Conservation (phyloP, 108 stramenopile genomes). For the Cyclotella choctawhatcheeana region DNA sequence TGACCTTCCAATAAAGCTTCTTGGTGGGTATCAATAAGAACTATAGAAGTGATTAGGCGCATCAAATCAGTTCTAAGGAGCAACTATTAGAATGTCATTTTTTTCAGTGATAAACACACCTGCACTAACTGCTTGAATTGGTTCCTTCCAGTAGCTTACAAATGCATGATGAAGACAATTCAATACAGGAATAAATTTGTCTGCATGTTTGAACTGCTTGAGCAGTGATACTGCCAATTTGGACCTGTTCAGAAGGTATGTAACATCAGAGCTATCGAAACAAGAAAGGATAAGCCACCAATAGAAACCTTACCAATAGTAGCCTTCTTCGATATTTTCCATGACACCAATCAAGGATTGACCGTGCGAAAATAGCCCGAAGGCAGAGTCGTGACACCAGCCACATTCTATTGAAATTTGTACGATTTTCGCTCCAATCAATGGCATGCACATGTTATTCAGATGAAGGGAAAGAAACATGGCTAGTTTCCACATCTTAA, state of each 20-base stretch:
- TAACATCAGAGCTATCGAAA: neutral
- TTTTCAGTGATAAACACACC: neutral
- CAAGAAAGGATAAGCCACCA: too few relatives aligned
- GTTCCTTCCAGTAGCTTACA: conserved; percentile 5
- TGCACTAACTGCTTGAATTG: conserved; percentile 2
- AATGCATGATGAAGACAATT: neutral
- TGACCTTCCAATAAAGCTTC: conserved; percentile 2
- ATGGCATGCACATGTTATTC: neutral
- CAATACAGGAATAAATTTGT: neutral
- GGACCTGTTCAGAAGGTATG: neutral
- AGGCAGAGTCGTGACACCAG: neutral
- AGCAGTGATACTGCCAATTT: neutral
- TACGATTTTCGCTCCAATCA: neutral
- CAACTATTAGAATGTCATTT: neutral
- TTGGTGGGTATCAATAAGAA: neutral
- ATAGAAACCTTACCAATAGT: neutral
- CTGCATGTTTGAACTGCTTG: neutral
- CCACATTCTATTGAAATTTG: neutral
- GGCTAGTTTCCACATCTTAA: neutral
- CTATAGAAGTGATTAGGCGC: neutral
- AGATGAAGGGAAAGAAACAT: neutral
- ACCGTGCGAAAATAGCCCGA: neutral
- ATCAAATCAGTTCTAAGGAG: neutral
- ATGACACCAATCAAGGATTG: conserved; percentile 1
- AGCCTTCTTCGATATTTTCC: conserved; percentile 1